Percentiles rank a stretch among this genome's conserved stretches.
These are phyloP conservation scores for Xylaria sp. DNA, from an alignment of 2,329 filamentous ascomycete species.

Conservation along the genomic window DNA sequence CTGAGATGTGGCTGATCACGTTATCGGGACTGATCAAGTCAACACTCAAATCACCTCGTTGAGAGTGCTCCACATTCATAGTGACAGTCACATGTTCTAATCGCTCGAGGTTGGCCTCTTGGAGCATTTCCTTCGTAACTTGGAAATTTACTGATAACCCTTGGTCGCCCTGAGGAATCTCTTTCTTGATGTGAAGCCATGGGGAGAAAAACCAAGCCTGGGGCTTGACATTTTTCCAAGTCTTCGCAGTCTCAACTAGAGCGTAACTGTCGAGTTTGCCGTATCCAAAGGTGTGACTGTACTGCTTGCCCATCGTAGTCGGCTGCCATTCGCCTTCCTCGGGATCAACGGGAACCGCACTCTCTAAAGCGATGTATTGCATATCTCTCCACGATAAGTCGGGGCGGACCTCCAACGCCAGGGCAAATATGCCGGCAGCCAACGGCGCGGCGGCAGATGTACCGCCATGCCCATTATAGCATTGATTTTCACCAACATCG, in stretches of 20 bases:
- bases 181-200: slow-evolving; percentile 89
- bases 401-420: slow-evolving; percentile 85
- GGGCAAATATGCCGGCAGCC: slow-evolving; percentile 89
- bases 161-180: slow-evolving; percentile 84
- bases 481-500: slow-evolving; percentile 85
- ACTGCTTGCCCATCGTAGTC: slow-evolving; percentile 83
- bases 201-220: slow-evolving; percentile 96
- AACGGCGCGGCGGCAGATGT: slow-evolving; percentile 96
- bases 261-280: slow-evolving; percentile 92
- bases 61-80: slow-evolving; percentile 92
- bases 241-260: slow-evolving; percentile 86
- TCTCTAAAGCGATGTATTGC: slow-evolving; percentile 89
- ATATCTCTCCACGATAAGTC: slow-evolving; percentile 94
- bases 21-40: slow-evolving; percentile 88
- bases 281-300: slow-evolving; percentile 94
- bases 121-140: slow-evolving; percentile 83
- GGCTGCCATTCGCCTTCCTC: slow-evolving; percentile 81
- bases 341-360: slow-evolving; percentile 81
- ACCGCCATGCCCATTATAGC: slow-evolving; percentile 86
- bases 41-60: slow-evolving; percentile 90
- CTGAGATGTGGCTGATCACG: slow-evolving; percentile 85
- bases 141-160: slow-evolving; percentile 85
- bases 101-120: slow-evolving; percentile 82
- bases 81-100: slow-evolving; percentile 96
- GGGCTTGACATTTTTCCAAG: slow-evolving; percentile 89